Evolutionary conservation across 176 grass and related monocot species (phyloP).

Genomic region (Dactylis glomerata): DNA sequence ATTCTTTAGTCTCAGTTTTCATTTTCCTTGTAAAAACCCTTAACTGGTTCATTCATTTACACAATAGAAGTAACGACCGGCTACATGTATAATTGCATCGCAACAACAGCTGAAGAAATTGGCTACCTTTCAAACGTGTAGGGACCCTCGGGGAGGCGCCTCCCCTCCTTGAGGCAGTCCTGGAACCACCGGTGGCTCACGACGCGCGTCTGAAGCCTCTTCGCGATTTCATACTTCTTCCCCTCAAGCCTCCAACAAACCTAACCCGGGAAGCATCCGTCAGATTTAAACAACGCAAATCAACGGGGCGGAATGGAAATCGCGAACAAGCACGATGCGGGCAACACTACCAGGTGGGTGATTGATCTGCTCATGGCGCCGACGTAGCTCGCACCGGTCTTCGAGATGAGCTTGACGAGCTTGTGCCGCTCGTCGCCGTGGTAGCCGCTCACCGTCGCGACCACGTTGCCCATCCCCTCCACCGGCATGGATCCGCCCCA

Average conservation of each 20-base stretch:
- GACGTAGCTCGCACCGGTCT: conserved; percentile 74
- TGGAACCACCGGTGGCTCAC: conserved; percentile 81
- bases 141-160: conserved; percentile 58
- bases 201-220: conserved; percentile 39
- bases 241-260: conserved; percentile 90
- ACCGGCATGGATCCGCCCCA: conserved; percentile 19
- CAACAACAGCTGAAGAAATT: background rate
- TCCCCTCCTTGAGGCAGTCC: conserved; percentile 70
- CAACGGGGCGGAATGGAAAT: background rate
- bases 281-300: background rate
- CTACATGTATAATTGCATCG: background rate
- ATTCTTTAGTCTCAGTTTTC: background rate
- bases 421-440: conserved; percentile 69
- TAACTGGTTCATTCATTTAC: background rate
- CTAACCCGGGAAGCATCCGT: conserved; percentile 33
- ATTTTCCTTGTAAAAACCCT: background rate
- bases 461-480: conserved; percentile 62
- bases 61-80: background rate
- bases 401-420: conserved; percentile 88
- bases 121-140: conserved; percentile 70
- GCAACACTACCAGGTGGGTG: conserved; percentile 64
- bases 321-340: background rate
- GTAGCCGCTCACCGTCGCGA: conserved; percentile 94
- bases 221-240: conserved; percentile 76
- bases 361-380: conserved; percentile 75